Evolutionary conservation across 2,329 filamentous ascomycete genomes (phyloP).

Genomic region (Diplodia seriata): DNA sequence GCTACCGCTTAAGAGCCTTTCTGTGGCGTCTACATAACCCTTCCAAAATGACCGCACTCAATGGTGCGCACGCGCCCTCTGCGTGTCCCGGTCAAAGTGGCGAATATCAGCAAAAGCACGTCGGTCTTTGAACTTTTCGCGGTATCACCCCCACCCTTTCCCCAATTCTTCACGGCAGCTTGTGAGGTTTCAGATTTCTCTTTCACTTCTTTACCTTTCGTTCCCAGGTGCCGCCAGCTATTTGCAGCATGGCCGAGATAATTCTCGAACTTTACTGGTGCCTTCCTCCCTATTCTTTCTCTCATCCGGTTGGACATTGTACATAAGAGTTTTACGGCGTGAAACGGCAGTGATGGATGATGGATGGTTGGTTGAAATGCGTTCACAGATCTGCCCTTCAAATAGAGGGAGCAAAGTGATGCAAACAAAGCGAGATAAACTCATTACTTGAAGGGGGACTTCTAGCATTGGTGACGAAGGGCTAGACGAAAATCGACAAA

Average conservation of each 20-base stretch:
- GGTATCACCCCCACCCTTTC: neutral
- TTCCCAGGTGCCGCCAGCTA: slow-evolving; percentile 1
- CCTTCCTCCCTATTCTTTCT: neutral
- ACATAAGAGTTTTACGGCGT: slow-evolving; percentile 20
- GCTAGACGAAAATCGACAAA: slow-evolving; percentile 10
- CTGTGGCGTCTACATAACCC: neutral
- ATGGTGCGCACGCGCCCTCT: neutral
- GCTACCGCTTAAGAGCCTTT: neutral
- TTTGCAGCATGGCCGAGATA: neutral
- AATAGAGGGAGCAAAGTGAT: neutral
- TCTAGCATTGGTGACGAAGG: neutral
- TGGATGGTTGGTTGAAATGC: slow-evolving; percentile 1
- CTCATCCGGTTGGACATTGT: slow-evolving; percentile 12
- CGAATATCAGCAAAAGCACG: slow-evolving; percentile 13
- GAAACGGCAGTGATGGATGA: slow-evolving; percentile 14
- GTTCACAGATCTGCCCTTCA: neutral
- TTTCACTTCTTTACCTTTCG: neutral
- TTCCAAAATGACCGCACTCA: neutral
- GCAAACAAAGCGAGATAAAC: neutral
- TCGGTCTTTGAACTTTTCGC: slow-evolving; percentile 6
- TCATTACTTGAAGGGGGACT: neutral
- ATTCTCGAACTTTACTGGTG: neutral
- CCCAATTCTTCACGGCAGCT: neutral
- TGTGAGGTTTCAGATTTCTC: neutral
- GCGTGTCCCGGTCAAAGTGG: neutral